These are phyloP conservation scores for Magnusiomyces ingens DNA, from an alignment of 1,139 yeast species.

Conservation along the genomic window DNA sequence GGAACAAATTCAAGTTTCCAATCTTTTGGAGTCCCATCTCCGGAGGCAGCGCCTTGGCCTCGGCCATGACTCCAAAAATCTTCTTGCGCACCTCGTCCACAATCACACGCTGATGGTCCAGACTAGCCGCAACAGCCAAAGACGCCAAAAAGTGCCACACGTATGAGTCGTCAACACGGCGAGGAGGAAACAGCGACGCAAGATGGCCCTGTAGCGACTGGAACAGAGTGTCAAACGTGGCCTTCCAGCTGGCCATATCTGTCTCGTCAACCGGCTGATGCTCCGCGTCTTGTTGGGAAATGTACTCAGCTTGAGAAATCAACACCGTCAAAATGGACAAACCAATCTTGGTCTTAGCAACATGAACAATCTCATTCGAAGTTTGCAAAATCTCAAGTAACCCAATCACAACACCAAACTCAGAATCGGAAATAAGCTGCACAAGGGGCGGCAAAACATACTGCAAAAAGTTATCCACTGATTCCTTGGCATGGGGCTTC, in stretches of 20 bases:
- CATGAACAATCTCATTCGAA: conserved; percentile 49
- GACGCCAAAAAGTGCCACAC: conserved; percentile 98
- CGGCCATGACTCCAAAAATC: conserved; percentile 80
- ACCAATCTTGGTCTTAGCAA: conserved; percentile 79
- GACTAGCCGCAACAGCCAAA: conserved; percentile 83
- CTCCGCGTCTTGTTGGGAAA: conserved; percentile 66
- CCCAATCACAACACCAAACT: conserved; percentile 77
- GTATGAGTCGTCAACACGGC: conserved; percentile 66
- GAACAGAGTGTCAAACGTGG: conserved; percentile 76
- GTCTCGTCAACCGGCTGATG: conserved; percentile 30
- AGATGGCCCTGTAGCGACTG: conserved; percentile 73
- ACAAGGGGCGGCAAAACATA: conserved; percentile 83
- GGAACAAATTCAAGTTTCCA: conserved; percentile 80
- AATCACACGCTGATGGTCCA: conserved; percentile 88
- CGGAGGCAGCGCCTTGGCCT: conserved; percentile 60
- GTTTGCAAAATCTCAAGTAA: conserved; percentile 66
- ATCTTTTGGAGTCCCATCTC: conserved; percentile 56
- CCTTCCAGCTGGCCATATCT: conserved; percentile 66
- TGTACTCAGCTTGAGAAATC: conserved; percentile 86
- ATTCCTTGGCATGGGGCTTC: conserved; percentile 46
- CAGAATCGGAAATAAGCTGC: conserved; percentile 76
- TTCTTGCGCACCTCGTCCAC: conserved; percentile 94
- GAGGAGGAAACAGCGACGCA: conserved; percentile 75
- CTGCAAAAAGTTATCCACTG: conserved; percentile 73
- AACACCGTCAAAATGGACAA: conserved; percentile 80